A percentile compares a stretch with the other conserved stretches of the same genome.
Evolutionary conservation across 768 basidiomycete species (phyloP).

Genomic region (Phylloporus arenicola): DNA sequence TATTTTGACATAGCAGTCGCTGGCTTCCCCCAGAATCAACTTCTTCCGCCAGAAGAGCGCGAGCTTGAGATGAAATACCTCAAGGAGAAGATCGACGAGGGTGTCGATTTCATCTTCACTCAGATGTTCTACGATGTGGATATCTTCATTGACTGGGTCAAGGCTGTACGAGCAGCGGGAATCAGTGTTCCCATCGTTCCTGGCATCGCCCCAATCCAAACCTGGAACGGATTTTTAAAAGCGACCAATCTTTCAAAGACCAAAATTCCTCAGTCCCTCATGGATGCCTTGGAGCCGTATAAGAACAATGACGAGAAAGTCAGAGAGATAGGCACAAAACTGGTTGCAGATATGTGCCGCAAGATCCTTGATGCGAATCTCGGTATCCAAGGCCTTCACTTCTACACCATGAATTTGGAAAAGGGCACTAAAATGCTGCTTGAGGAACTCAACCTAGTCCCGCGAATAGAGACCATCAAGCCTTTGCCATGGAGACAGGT

Average conservation of each 20-base stretch:
- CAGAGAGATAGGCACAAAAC: slow-evolving; percentile 84
- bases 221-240: slow-evolving; percentile 90
- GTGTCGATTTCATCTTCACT: slow-evolving; percentile 91
- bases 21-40: slow-evolving; percentile 83
- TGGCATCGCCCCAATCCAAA: slow-evolving; percentile 93
- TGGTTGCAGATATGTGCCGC: slow-evolving; percentile 92
- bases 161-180: slow-evolving; percentile 72
- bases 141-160: slow-evolving; percentile 90
- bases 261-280: slow-evolving; percentile 66
- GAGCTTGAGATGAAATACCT: slow-evolving; percentile 77
- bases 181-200: slow-evolving; percentile 89
- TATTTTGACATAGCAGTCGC: slow-evolving; percentile 95
- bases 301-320: slow-evolving; percentile 94
- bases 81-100: slow-evolving; percentile 88
- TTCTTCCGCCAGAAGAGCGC: slow-evolving; percentile 66
- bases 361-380: slow-evolving; percentile 74
- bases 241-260: slow-evolving; percentile 77
- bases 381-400: slow-evolving; percentile 86
- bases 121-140: slow-evolving; percentile 98
- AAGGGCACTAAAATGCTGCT: slow-evolving; percentile 93
- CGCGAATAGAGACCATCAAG: slow-evolving; percentile 84
- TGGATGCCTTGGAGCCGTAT: slow-evolving; percentile 76
- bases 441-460: slow-evolving; percentile 85
- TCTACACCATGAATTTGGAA: slow-evolving; percentile 97
- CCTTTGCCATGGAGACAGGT: slow-evolving; percentile 98